Evolutionary conservation across 2,329 filamentous ascomycete species (phyloP), one percentile per base, ranked within the genome.

Genomic region (Colletotrichum zoysiae): DNA sequence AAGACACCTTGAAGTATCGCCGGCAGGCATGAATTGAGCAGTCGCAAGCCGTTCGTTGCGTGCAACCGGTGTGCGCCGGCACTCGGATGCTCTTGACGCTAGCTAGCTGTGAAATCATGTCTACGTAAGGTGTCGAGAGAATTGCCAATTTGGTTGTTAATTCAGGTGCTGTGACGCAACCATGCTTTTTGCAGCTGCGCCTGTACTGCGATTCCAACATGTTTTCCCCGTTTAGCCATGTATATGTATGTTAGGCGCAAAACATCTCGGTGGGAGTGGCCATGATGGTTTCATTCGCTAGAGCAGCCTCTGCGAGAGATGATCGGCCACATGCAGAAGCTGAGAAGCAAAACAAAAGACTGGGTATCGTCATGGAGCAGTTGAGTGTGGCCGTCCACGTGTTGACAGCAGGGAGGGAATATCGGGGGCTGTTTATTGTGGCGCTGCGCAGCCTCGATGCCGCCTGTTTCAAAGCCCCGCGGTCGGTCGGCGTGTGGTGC

Each of bases 361-460:
- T 11, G 35, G 35, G 35, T 11, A 46, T 30, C 30, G 46, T 55
- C 46, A 33, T 60, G n/a, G 51, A 35, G 33, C n/a, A 26, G 33
- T 44, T 35, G 33, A 18, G 48, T 20, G 35, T 44, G 53, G n/a
- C 44, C 18, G 30, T 20, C 40, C 20, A 67, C 26, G 44, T 33
- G 46, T 23, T 23, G 16, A 57, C 53, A 33, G 46, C 33, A 42
- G 38, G 38, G 12, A 42, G 38, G 38, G 12, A 46, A 51, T 26
- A 26, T 56, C 30, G 56, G 55, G 40, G 46, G 35, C 23, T n/a
- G 46, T 51, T 53, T n/a, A 33, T 51, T 53, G 58, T 63, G 69
- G 69, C 59, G 65, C 65, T 64, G 53, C 65, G 65, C 69, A 71
- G 65, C 65, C 69, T 55, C 46, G 23, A 71, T 64, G 44, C 58